Conservation (phyloP, 305 asterid species). For the Striga hermonthica region DNA sequence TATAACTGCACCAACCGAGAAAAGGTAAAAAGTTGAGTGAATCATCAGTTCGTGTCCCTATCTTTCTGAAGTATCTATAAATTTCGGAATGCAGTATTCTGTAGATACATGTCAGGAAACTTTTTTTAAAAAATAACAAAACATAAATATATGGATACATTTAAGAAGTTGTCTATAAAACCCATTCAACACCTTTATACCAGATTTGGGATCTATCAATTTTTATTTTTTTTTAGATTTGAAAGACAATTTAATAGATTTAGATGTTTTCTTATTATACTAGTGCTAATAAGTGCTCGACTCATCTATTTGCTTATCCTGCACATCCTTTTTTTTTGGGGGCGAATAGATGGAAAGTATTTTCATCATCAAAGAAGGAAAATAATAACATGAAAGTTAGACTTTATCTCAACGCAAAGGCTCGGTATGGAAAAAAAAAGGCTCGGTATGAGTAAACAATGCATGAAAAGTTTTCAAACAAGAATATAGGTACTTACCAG, state of each 20-base stretch:
- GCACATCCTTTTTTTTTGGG: no score
- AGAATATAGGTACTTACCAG: slow-evolving; percentile 53
- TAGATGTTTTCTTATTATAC: not conserved
- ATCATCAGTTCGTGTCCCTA: not conserved
- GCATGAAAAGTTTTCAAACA: slow-evolving; percentile 16
- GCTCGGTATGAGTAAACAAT: not conserved
- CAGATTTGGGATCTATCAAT: no score
- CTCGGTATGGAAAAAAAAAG: not conserved
- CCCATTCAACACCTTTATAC: no score
- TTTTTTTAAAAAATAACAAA: no score
- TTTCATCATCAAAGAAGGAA: not conserved
- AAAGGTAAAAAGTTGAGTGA: slow-evolving; percentile 7
- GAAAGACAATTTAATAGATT: not conserved
- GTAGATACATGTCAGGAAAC: not conserved
- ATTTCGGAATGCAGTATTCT: not conserved
- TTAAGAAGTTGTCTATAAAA: no score
- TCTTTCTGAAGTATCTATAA: not conserved
- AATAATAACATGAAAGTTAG: not conserved
- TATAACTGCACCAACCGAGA: slow-evolving; percentile 53
- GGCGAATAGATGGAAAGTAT: not conserved
- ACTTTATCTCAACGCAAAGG: not conserved
- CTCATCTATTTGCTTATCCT: not conserved
- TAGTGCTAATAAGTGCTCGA: not conserved
- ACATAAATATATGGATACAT: no score
- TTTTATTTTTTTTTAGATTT: not conserved